A percentile compares a stretch with the other conserved stretches of the same genome.
Evolutionary conservation across 2,329 filamentous ascomycete species (phyloP).

Genomic region (Penicillium sclerotigenum): DNA sequence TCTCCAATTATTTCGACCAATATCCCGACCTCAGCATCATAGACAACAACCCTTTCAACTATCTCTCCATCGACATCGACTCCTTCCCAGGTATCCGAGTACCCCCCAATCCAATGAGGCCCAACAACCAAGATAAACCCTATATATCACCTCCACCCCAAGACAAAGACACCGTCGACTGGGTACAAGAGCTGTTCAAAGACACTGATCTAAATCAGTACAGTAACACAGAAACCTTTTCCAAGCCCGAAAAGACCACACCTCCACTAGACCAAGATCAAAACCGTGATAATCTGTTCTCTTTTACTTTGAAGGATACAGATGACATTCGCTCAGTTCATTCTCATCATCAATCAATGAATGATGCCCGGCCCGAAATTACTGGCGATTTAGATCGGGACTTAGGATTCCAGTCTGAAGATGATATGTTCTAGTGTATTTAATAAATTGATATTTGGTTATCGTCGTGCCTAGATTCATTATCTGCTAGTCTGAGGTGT

Average conservation of each 20-base stretch:
- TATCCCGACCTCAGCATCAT: slow-evolving; percentile 12
- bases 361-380: slow-evolving; percentile 22
- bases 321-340: not conserved
- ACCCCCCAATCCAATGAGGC: slow-evolving; percentile 1
- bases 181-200: slow-evolving; percentile 31
- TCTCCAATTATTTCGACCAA: slow-evolving; percentile 27
- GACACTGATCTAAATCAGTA: slow-evolving; percentile 17
- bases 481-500: too few species aligned
- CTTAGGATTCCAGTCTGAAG: slow-evolving; percentile 32
- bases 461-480: not conserved
- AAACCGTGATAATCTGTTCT: slow-evolving; percentile 18
- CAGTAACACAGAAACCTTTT: slow-evolving; percentile 11
- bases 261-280: slow-evolving; percentile 4
- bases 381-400: slow-evolving; percentile 41
- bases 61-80: slow-evolving; percentile 28
- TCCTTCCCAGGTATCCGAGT: slow-evolving; percentile 18
- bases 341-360: slow-evolving; percentile 8
- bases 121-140: not conserved
- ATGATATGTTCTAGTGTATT: slow-evolving; percentile 28
- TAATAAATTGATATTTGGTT: not conserved
- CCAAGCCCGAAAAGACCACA: not conserved
- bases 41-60: slow-evolving; percentile 20
- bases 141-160: slow-evolving; percentile 9
- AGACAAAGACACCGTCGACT: slow-evolving; percentile 28
- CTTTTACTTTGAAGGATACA: slow-evolving; percentile 20